A percentile compares a stretch with the other conserved stretches of the same genome.
Conservation (phyloP, 1,284 basidiomycete genomes). For the Afroboletus lepidellus region DNA sequence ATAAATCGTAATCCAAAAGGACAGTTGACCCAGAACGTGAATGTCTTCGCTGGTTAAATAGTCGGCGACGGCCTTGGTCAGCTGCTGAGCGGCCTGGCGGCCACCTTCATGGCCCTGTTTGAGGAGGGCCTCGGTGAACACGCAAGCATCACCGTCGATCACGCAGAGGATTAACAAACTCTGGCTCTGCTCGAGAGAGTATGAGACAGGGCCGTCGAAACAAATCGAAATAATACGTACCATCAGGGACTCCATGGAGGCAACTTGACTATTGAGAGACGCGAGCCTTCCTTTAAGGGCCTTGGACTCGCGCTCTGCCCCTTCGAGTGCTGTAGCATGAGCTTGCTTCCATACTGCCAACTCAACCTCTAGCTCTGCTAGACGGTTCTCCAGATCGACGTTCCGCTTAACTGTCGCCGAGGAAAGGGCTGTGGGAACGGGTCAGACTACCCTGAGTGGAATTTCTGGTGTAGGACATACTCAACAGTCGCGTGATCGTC, state of each 20-base stretch:
- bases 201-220: slow-evolving; percentile 9
- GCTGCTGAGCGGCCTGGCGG: slow-evolving; percentile 58
- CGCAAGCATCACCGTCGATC: slow-evolving; percentile 68
- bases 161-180: slow-evolving; percentile 68
- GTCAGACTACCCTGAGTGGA: slow-evolving; percentile 10
- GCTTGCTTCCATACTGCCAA: slow-evolving; percentile 68
- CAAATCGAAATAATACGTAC: slow-evolving; percentile 35
- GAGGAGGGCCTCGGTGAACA: slow-evolving; percentile 61
- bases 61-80: slow-evolving; percentile 64
- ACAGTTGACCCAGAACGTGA: slow-evolving; percentile 55
- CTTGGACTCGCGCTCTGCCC: slow-evolving; percentile 56
- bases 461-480: slow-evolving; percentile 36
- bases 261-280: slow-evolving; percentile 59
- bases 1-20: slow-evolving; percentile 72
- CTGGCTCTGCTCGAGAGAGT: slow-evolving; percentile 44
- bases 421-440: slow-evolving; percentile 51
- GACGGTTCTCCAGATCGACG: slow-evolving; percentile 55
- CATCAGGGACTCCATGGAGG: slow-evolving; percentile 53
- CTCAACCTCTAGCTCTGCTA: slow-evolving; percentile 67
- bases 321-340: slow-evolving; percentile 56
- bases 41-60: slow-evolving; percentile 59
- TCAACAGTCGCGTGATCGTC: slow-evolving; percentile 55
- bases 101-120: slow-evolving; percentile 67
- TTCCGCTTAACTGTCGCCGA: slow-evolving; percentile 62
- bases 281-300: slow-evolving; percentile 63